A percentile compares a stretch with the other conserved stretches of the same genome.
Evolutionary conservation across 495 filamentous ascomycete genomes (phyloP).

Genomic region (Aeminium ludgeri): DNA sequence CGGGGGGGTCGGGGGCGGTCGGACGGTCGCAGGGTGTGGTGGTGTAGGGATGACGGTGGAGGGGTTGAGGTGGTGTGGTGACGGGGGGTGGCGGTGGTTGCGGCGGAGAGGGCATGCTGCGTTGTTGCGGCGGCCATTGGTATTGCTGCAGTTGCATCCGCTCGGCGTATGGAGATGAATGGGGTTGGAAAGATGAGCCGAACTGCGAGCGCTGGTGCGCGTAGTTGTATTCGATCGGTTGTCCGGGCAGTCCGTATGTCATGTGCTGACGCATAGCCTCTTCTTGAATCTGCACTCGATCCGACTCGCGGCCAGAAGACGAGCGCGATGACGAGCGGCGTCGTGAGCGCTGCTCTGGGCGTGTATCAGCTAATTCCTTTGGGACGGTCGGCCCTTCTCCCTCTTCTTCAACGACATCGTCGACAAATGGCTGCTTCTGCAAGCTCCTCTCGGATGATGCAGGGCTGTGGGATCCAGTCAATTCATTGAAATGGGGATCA

Average conservation of each 20-base stretch:
- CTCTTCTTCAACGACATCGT: slow-evolving; percentile 10
- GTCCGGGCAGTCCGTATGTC: slow-evolving; percentile 2
- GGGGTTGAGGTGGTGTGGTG: neutral
- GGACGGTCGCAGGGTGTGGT: slow-evolving; percentile 21
- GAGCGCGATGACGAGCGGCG: slow-evolving; percentile 10
- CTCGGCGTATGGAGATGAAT: slow-evolving; percentile 3
- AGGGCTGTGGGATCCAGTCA: slow-evolving; percentile 13
- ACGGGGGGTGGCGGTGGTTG: neutral
- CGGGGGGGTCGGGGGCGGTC: slow-evolving; percentile 11
- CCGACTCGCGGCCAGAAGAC: slow-evolving; percentile 1
- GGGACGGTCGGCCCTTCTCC: slow-evolving; percentile 3
- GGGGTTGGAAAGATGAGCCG: slow-evolving; percentile 3
- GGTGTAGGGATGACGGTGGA: neutral
- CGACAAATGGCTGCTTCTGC: slow-evolving; percentile 3
- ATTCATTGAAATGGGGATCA: slow-evolving; percentile 12
- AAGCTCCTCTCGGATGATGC: slow-evolving; percentile 2
- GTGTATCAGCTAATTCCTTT: slow-evolving; percentile 3
- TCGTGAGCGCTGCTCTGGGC: too few relatives aligned
- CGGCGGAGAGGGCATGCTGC: too few relatives aligned
- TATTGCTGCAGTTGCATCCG: slow-evolving; percentile 13
- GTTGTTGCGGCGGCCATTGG: slow-evolving; percentile 9
- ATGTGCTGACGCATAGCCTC: slow-evolving; percentile 8
- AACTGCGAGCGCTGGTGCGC: slow-evolving; percentile 11
- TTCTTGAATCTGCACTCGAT: neutral
- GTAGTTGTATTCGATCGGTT: slow-evolving; percentile 2